Base-by-base conservation (phyloP, 2,329 filamentous ascomycete genomes). In the Grosmannia penicillata region DNA sequence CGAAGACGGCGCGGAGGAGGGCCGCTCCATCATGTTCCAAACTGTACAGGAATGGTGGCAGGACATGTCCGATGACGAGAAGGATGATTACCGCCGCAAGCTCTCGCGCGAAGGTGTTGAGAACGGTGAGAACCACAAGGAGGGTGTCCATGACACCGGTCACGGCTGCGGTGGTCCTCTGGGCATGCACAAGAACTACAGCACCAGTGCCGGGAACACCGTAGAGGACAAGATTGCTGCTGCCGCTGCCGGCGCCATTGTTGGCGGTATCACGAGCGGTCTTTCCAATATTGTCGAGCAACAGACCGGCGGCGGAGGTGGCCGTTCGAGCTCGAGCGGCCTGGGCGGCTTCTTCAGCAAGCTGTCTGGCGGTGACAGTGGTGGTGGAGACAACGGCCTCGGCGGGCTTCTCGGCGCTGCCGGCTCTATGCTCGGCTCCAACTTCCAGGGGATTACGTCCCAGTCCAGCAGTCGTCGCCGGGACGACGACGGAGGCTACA, bases 41-140 rank as follows among this genome's bases (percentile, higher is more conserved):
- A 76, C 78, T 15, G 78, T 95, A 6, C 65, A 82, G 57, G 64
- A 81, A 47, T 95, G 87, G 87, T 95, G 87, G 87, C 56, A 62
- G 29, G 62, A 71, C 39, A 75, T 85, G 60, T 62, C 63, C 36
- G 69, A 78, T 6, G 54, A 61, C 23, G 74, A 75, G 41, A 72
- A 75, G 48, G 63, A 82, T 13, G 72, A 75, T 25, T 75, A 91
- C 45, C 78, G 84, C 39, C 59, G 68, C 37, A 81, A 86, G 59
- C 70, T 95, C 33, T 83, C 78, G 49, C 77, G 84, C 15, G 66
- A 80, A 0, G 87, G 89, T 42, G 84, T 95, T 36, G 56, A 76
- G 54, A 66, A 73, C 33, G 82, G 82, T 14, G 68, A 78, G 43
- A 95, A 95, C 58, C 87, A 95, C 61, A 89, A 84, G 57, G 77